Evolutionary conservation across 208 protist species (phyloP), one percentile per base, ranked within the genome.

Genomic region (Wallacemonas sp.): DNA sequence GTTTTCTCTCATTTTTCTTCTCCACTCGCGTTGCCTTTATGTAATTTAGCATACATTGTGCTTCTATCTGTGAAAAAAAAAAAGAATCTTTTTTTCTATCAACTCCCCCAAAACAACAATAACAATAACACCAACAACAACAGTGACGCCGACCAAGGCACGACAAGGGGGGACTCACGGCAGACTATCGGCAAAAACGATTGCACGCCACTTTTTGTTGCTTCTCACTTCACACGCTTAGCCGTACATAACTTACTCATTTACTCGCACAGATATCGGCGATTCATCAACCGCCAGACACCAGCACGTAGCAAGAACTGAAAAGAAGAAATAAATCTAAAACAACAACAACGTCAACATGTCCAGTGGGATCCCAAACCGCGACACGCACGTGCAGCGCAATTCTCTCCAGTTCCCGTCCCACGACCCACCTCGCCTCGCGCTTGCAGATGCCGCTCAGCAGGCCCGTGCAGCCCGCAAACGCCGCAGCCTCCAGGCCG

Each of bases 1-100:
- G n/a, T n/a, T n/a, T n/a, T n/a, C n/a, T n/a, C n/a, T n/a, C n/a
- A n/a, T n/a, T n/a, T n/a, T n/a, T n/a, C 14, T 41, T 6, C 36
- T 41, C 9, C 6, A 41, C 36, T 14, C 42, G 30, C 21, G 47
- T 17, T 75, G 64, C 56, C 63, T 58, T 66, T 68, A 72, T 46
- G n/a, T 41, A 41, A 41, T 17, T 14, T 3, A 39, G n/a, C n/a
- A n/a, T n/a, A n/a, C n/a, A n/a, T n/a, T 36, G 27, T 53, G 14
- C 21, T 31, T 44, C 26, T 61, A 1, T 61, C 22, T 41, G 24
- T 41, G 6, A 24, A 31, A n/a, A 47, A 36, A 15, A 21, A 46
- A 34, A 12, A 19, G 17, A 19, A 54, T 9, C 24, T 59, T 36
- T 47, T 60, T 59, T 68, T 68, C 36, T 36, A 33, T 58, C 58